phyloP scores from a whole-genome alignment of 2,329 filamentous ascomycete species.

The Paraphoma sp. region DNA sequence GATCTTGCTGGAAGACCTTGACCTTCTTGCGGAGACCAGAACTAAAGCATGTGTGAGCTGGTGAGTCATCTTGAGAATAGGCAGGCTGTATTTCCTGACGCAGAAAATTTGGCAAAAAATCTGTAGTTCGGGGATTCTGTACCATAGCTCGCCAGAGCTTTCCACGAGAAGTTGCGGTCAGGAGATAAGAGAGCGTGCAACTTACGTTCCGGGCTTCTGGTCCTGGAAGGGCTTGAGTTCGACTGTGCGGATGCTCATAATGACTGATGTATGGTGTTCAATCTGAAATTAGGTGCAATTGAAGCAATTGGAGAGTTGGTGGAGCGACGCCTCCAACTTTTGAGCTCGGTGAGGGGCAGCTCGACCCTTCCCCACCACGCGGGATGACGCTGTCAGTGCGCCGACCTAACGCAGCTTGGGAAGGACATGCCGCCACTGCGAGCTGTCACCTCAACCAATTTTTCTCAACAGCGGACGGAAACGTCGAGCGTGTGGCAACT shows the following conservation, averaged over 20 bases:
- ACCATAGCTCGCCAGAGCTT: background rate
- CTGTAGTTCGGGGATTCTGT: background rate
- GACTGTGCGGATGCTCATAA: constrained; percentile 77
- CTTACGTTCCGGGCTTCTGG: constrained; percentile 99
- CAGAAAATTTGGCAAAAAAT: background rate
- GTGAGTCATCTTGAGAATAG: background rate
- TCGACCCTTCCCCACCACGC: constrained; percentile 27
- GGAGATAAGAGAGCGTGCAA: constrained; percentile 40
- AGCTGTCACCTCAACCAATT: constrained; percentile 7
- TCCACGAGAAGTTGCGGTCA: background rate
- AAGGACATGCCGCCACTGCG: constrained; percentile 13
- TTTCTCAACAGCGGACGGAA: constrained; percentile 3
- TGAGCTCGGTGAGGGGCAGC: constrained; percentile 38
- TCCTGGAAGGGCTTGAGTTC: constrained; percentile 86
- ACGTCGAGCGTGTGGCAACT: background rate
- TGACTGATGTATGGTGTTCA: constrained; percentile 28
- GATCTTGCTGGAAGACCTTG: constrained; percentile 90
- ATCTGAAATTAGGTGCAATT: constrained; percentile 24
- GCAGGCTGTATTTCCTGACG: too few species aligned
- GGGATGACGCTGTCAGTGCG: constrained; percentile 35
- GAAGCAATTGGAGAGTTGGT: constrained; percentile 24
- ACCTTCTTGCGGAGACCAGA: constrained; percentile 99
- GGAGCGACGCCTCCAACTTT: constrained; percentile 33
- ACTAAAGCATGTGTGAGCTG: constrained; percentile 57
- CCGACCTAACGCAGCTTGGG: constrained; percentile 22